A percentile compares a stretch with the other conserved stretches of the same genome.
These are phyloP conservation scores for Aschersonia sp. DNA, from an alignment of 2,329 filamentous ascomycete genomes.

Conservation along the genomic window DNA sequence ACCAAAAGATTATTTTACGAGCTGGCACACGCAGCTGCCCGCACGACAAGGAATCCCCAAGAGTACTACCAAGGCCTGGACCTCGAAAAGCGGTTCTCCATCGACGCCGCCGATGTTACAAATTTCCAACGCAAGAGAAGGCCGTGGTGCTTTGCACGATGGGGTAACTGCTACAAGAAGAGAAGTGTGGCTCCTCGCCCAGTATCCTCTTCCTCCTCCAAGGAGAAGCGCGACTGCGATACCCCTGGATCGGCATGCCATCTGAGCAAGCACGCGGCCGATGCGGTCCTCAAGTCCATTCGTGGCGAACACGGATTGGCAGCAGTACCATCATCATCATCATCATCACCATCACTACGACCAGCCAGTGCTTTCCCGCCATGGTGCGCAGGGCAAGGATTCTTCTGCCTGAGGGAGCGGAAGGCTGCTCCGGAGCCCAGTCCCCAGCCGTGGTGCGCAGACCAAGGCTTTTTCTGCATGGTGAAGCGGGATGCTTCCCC, in stretches of 20 bases:
- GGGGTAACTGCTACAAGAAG: too few relatives aligned
- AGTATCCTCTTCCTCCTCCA: too few relatives aligned
- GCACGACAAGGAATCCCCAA: conserved; percentile 13
- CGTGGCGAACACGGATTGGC: neutral
- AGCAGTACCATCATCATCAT: neutral
- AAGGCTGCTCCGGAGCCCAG: conserved; percentile 23
- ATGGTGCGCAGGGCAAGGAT: conserved; percentile 19
- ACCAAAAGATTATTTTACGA: conserved; percentile 23
- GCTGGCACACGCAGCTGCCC: conserved; percentile 21
- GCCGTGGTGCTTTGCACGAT: too few relatives aligned
- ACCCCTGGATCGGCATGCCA: conserved; percentile 7
- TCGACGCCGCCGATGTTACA: too few relatives aligned
- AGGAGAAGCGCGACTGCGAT: conserved; percentile 1
- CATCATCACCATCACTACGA: too few relatives aligned
- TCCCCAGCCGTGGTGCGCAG: conserved; percentile 12
- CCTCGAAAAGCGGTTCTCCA: too few relatives aligned
- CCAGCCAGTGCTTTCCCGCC: too few relatives aligned
- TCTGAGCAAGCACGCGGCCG: neutral
- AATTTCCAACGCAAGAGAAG: too few relatives aligned
- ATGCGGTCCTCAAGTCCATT: neutral
- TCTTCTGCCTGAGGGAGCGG: conserved; percentile 27
- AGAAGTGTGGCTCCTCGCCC: too few relatives aligned
- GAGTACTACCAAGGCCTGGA: conserved; percentile 18
- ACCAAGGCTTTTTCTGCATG: conserved; percentile 16
- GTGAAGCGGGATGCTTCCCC: neutral